Conservation (phyloP, 352 stramenopile species). For the Globisporangium uncinulatum region DNA sequence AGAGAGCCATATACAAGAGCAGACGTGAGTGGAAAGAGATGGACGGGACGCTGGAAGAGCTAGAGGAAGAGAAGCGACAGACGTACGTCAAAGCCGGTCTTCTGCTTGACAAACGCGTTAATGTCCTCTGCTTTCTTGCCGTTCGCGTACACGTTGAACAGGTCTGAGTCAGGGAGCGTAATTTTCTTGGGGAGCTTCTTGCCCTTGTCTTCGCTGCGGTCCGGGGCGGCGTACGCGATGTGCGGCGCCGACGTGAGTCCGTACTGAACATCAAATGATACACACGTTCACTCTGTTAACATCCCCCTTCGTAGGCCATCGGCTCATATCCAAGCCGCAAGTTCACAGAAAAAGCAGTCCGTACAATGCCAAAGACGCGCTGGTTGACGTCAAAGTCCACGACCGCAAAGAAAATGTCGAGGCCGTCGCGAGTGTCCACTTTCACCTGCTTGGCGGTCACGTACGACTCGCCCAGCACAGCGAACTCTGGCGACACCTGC, state of each 20-base stretch:
- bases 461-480: slow-evolving; percentile 60
- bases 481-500: slow-evolving; percentile 65
- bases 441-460: slow-evolving; percentile 55
- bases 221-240: slow-evolving; percentile 65
- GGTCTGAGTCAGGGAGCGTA: slow-evolving; percentile 39
- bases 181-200: slow-evolving; percentile 46
- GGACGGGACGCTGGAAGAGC: not conserved
- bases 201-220: slow-evolving; percentile 45
- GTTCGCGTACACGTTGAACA: slow-evolving; percentile 78
- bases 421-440: slow-evolving; percentile 64
- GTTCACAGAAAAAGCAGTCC: slow-evolving; percentile 1
- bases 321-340: too few relatives aligned
- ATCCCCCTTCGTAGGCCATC: not conserved
- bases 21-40: not conserved
- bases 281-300: not conserved
- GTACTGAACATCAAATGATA: slow-evolving; percentile 26
- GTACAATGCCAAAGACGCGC: slow-evolving; percentile 55
- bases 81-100: slow-evolving; percentile 76
- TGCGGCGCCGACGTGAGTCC: slow-evolving; percentile 78
- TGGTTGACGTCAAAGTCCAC: slow-evolving; percentile 77
- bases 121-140: slow-evolving; percentile 70
- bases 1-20: slow-evolving; percentile 1
- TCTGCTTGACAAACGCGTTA: slow-evolving; percentile 66
- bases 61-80: not conserved
- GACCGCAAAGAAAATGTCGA: slow-evolving; percentile 73